Conservation (phyloP, 1,139 yeast species). For the Diutina scorzettiae region DNA sequence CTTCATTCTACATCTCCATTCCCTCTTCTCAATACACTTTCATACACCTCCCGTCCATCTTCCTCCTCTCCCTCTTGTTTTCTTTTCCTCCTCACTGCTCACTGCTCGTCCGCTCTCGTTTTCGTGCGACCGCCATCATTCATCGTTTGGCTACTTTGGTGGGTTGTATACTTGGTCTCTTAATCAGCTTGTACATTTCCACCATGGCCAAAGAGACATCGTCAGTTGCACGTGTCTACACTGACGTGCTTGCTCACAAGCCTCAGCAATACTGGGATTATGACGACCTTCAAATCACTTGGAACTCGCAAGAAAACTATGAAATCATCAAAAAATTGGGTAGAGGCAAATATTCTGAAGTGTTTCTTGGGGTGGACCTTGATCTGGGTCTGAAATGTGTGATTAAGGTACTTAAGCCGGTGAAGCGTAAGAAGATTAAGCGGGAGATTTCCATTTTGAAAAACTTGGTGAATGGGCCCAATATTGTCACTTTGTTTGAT, state of each 20-base stretch:
- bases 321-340: slow-evolving; percentile 36
- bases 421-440: slow-evolving; percentile 89
- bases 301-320: slow-evolving; percentile 37
- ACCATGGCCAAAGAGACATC: slow-evolving; percentile 7
- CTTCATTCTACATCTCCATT: too few species aligned
- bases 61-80: too few species aligned
- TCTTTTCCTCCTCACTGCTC: too few species aligned
- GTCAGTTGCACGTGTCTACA: slow-evolving; percentile 30
- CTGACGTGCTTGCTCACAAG: slow-evolving; percentile 31
- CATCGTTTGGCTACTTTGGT: too few species aligned
- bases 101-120: too few species aligned
- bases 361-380: slow-evolving; percentile 48
- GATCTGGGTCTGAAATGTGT: slow-evolving; percentile 28
- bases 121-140: too few species aligned
- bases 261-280: slow-evolving; percentile 39
- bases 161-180: too few species aligned
- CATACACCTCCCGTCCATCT: too few species aligned
- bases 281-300: slow-evolving; percentile 31
- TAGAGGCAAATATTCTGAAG: slow-evolving; percentile 38
- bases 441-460: slow-evolving; percentile 89
- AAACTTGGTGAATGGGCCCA: slow-evolving; percentile 79
- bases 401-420: slow-evolving; percentile 36
- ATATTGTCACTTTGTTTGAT: slow-evolving; percentile 70
- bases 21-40: too few species aligned
- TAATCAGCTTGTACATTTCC: too few species aligned